A percentile compares a stretch with the other conserved stretches of the same genome.
phyloP scores from a whole-genome alignment of 352 stramenopile species.

The Lagenidium giganteum region DNA sequence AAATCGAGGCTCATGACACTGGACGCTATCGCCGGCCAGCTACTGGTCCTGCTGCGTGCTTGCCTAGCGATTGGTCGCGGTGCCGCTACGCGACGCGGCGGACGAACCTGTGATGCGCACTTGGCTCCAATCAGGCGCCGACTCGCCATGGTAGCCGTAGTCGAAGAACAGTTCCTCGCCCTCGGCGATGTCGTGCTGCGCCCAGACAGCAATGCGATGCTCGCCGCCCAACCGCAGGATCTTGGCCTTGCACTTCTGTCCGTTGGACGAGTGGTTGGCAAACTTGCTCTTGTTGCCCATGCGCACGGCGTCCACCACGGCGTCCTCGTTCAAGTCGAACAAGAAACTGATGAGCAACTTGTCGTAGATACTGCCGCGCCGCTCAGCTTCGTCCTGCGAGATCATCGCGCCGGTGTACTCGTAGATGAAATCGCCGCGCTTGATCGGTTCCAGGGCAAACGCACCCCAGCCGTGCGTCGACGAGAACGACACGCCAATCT shows the following conservation, averaged over 20 bases:
- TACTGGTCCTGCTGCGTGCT: too few relatives aligned
- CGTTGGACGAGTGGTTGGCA: slow-evolving; percentile 34
- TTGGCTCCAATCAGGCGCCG: slow-evolving; percentile 12
- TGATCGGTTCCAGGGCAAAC: slow-evolving; percentile 8
- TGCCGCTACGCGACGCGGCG: too few relatives aligned
- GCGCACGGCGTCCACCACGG: slow-evolving; percentile 54
- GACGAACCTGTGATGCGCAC: neutral
- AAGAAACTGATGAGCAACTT: slow-evolving; percentile 39
- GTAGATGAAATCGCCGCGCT: slow-evolving; percentile 4
- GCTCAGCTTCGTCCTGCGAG: slow-evolving; percentile 16
- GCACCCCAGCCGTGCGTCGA: slow-evolving; percentile 4
- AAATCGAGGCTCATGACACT: too few relatives aligned
- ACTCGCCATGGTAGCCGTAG: slow-evolving; percentile 15
- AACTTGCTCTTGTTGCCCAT: slow-evolving; percentile 81
- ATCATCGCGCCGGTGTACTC: slow-evolving; percentile 12
- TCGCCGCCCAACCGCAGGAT: slow-evolving; percentile 56
- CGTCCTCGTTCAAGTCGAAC: slow-evolving; percentile 71
- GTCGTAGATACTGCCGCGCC: slow-evolving; percentile 45
- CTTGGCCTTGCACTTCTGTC: slow-evolving; percentile 41
- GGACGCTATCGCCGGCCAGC: too few relatives aligned
- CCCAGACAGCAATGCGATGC: slow-evolving; percentile 67
- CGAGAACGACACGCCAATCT: slow-evolving; percentile 6
- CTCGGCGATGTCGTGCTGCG: slow-evolving; percentile 48
- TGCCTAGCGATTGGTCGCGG: too few relatives aligned
- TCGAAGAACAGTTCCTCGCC: slow-evolving; percentile 41